Percentiles rank a stretch among this genome's conserved stretches.
Conservation (phyloP, 2,329 filamentous ascomycete species). For the Ceratocystiopsis minuta region DNA sequence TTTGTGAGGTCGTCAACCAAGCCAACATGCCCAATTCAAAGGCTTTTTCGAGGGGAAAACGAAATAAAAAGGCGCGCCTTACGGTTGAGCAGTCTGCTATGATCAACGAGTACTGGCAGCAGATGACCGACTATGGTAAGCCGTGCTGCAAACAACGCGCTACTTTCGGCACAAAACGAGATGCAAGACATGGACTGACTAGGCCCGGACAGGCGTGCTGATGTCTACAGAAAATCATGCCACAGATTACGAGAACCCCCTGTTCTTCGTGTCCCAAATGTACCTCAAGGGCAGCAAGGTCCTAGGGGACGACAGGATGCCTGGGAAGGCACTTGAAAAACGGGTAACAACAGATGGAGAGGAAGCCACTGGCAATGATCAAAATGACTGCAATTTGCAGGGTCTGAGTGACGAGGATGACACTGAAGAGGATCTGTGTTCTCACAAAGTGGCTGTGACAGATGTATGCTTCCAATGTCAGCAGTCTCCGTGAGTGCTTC, state of each 20-base stretch:
- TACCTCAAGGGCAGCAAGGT: conserved; percentile 15
- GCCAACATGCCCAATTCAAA: conserved; percentile 1
- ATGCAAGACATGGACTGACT: background rate
- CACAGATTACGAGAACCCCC: conserved; percentile 19
- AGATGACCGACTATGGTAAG: conserved; percentile 8
- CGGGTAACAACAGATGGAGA: too few species aligned
- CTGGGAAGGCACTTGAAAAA: too few species aligned
- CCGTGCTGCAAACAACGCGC: too few species aligned
- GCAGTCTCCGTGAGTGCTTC: too few species aligned
- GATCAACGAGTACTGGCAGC: conserved; percentile 14
- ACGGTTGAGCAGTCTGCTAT: conserved; percentile 16
- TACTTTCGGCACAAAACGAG: background rate
- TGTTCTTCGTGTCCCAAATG: conserved; percentile 28
- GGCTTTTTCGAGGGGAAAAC: conserved; percentile 12
- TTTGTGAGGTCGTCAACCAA: conserved; percentile 7
- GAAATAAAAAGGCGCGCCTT: conserved; percentile 10
- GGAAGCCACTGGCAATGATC: too few species aligned
- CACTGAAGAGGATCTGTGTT: too few species aligned
- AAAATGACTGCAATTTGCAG: too few species aligned
- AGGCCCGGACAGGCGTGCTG: background rate
- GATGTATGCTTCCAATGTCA: too few species aligned
- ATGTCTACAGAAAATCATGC: conserved; percentile 1
- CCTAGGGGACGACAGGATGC: too few species aligned
- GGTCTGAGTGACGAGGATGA: too few species aligned
- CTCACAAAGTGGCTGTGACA: too few species aligned